Evolutionary conservation across 495 filamentous ascomycete species (phyloP).

Genomic region (Lasiosphaeria hispida): DNA sequence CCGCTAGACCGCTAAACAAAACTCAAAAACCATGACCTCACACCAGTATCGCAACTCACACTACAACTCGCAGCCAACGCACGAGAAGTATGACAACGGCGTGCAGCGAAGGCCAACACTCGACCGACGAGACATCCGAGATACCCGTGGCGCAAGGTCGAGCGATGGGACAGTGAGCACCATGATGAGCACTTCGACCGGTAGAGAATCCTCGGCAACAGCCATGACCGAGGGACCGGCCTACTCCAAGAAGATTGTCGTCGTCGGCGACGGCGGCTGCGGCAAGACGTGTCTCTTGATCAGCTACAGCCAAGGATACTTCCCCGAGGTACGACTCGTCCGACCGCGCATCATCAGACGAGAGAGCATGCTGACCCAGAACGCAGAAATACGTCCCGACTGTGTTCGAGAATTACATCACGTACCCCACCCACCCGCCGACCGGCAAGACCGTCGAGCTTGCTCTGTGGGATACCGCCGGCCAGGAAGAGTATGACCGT

Average conservation of each 20-base stretch:
- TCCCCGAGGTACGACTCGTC: constrained; percentile 76
- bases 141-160: constrained; percentile 45
- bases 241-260: constrained; percentile 98
- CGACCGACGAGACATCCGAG: constrained; percentile 34
- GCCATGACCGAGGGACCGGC: constrained; percentile 84
- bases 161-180: constrained; percentile 82
- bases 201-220: constrained; percentile 72
- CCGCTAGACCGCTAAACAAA: constrained; percentile 18
- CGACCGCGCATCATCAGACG: constrained; percentile 3
- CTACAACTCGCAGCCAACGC: constrained; percentile 32
- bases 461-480: constrained; percentile 97
- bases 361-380: constrained; percentile 7
- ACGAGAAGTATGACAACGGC: constrained; percentile 41
- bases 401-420: constrained; percentile 99
- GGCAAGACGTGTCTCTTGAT: constrained; percentile 98
- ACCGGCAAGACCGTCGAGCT: constrained; percentile 93
- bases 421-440: constrained; percentile 80
- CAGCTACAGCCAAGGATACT: constrained; percentile 96
- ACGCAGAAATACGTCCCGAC: constrained; percentile 97
- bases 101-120: constrained; percentile 36
- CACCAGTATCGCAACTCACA: constrained; percentile 47
- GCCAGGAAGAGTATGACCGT: constrained; percentile 97
- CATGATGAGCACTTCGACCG: constrained; percentile 60
- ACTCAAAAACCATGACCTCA: constrained; percentile 39
- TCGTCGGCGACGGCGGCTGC: constrained; percentile 96